A percentile compares a stretch with the other conserved stretches of the same genome.
Evolutionary conservation across 2,329 filamentous ascomycete genomes (phyloP).

Genomic region (Claviceps paspali): DNA sequence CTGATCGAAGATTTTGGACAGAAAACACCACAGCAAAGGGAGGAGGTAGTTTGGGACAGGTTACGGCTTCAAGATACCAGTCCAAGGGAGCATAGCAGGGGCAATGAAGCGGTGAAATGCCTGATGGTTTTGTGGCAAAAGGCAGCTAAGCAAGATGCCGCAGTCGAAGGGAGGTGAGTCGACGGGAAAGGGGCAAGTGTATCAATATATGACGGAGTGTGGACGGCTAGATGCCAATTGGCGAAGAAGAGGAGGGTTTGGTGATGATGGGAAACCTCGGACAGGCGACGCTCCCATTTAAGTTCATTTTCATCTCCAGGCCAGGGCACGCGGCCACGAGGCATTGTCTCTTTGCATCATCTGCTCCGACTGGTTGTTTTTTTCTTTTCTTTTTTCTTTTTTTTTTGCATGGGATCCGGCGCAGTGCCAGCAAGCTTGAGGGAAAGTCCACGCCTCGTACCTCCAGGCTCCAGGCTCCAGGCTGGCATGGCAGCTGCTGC

Average conservation of each 20-base stretch:
- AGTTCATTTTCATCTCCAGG: constrained; percentile 4
- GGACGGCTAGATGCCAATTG: constrained; percentile 2
- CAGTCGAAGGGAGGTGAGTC: background rate
- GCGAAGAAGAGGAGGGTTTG: background rate
- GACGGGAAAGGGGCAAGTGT: background rate
- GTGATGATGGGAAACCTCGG: background rate
- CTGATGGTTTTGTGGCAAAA: too few relatives aligned
- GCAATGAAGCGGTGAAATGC: too few relatives aligned
- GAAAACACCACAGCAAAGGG: too few relatives aligned
- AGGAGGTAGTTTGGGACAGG: too few relatives aligned
- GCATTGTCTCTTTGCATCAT: constrained; percentile 4
- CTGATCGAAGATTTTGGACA: too few relatives aligned
- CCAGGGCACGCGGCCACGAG: background rate
- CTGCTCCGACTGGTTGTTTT: constrained; percentile 1
- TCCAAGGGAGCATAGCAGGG: too few relatives aligned
- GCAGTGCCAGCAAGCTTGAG: constrained; percentile 3
- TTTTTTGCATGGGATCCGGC: constrained; percentile 4
- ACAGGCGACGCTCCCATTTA: constrained; percentile 7
- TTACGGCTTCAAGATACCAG: too few relatives aligned
- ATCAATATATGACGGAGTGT: background rate
- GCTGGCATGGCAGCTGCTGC: too few relatives aligned
- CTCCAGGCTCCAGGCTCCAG: too few relatives aligned
- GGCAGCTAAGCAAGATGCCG: background rate
- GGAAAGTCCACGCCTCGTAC: constrained; percentile 8
- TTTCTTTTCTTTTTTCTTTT: too few relatives aligned